A percentile compares a stretch with the other conserved stretches of the same genome.
Conservation (phyloP, 2,329 filamentous ascomycete genomes). For the Aspergillus sp. region DNA sequence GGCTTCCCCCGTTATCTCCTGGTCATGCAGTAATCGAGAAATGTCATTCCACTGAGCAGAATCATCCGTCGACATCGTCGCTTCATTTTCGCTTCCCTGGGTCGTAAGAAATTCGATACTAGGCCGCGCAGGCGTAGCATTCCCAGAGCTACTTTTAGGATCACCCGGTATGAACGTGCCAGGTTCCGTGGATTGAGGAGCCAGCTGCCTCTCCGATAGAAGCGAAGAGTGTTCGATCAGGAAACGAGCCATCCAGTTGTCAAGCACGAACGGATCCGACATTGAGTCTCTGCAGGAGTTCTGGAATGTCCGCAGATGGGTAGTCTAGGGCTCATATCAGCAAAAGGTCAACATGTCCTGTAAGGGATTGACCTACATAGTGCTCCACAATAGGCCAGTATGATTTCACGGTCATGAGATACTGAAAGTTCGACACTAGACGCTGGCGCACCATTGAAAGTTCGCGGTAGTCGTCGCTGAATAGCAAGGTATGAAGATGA, state of each 20-base stretch:
- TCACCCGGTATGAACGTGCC: background rate
- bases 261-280: constrained; percentile 20
- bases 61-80: background rate
- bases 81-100: background rate
- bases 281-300: constrained; percentile 20
- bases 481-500: constrained; percentile 21
- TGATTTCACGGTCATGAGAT: constrained; percentile 21
- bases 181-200: background rate
- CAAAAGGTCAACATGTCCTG: background rate
- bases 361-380: constrained; percentile 9
- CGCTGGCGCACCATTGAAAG: constrained; percentile 15
- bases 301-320: constrained; percentile 23
- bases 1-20: constrained; percentile 17
- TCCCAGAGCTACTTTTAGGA: background rate
- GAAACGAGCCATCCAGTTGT: constrained; percentile 27
- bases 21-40: constrained; percentile 12
- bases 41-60: constrained; percentile 5
- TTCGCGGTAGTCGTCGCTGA: constrained; percentile 16
- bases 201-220: constrained; percentile 14
- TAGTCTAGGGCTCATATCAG: constrained; percentile 7
- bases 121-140: background rate
- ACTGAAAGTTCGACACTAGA: constrained; percentile 22
- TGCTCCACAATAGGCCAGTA: constrained; percentile 22
- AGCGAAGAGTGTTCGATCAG: constrained; percentile 22
- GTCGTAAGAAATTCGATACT: background rate